Conservation (phyloP, 208 protist species). For the Zelonia costaricensis region DNA sequence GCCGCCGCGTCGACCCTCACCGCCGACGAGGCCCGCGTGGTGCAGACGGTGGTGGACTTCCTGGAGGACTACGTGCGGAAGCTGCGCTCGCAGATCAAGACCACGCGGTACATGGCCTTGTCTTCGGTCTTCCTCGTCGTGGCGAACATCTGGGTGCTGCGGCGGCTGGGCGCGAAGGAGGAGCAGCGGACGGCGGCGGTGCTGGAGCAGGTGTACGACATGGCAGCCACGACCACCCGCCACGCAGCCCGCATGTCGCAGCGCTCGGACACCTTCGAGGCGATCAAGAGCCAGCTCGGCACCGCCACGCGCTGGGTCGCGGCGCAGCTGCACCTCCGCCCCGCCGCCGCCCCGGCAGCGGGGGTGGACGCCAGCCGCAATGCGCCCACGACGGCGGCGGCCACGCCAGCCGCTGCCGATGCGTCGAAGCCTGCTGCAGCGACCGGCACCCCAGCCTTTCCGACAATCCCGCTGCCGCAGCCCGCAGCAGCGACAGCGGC, state of each 20-base stretch:
- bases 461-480: too few relatives aligned
- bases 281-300: slow-evolving; percentile 10
- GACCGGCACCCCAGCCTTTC: too few relatives aligned
- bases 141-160: slow-evolving; percentile 35
- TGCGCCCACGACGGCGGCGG: background rate
- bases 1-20: slow-evolving; percentile 10
- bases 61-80: slow-evolving; percentile 42
- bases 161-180: slow-evolving; percentile 17
- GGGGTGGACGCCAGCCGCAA: background rate
- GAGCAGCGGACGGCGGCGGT: slow-evolving; percentile 33
- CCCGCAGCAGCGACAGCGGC: background rate
- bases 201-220: slow-evolving; percentile 45
- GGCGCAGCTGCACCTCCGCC: background rate
- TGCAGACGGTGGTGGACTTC: slow-evolving; percentile 41
- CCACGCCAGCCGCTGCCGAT: too few relatives aligned
- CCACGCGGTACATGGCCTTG: slow-evolving; percentile 39
- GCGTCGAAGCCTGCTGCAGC: too few relatives aligned
- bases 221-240: slow-evolving; percentile 12
- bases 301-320: slow-evolving; percentile 8
- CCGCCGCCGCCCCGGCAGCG: too few relatives aligned
- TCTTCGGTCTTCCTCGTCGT: slow-evolving; percentile 29
- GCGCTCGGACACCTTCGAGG: background rate
- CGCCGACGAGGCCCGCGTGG: slow-evolving; percentile 43
- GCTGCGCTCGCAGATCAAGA: slow-evolving; percentile 41
- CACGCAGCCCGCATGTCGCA: background rate